These are phyloP conservation scores for Chara braunii DNA, from an alignment of 139 green algal species.

Conservation along the genomic window DNA sequence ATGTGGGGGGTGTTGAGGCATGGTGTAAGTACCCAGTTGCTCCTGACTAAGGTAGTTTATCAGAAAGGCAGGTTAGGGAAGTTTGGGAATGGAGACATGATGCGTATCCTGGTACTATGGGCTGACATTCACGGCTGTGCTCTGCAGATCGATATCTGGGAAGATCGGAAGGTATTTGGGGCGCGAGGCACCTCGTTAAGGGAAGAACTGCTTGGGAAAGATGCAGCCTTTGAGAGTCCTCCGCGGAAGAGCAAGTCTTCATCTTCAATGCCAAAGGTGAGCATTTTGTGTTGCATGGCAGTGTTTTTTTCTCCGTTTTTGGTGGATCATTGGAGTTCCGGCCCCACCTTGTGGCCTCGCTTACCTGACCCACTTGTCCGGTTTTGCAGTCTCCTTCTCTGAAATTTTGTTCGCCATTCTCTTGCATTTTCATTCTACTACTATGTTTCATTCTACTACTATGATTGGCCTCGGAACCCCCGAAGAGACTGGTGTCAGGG, in stretches of 20 bases:
- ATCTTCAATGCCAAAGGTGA: background rate
- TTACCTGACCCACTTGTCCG: background rate
- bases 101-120: no score
- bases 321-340: background rate
- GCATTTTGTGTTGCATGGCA: background rate
- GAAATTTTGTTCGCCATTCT: background rate
- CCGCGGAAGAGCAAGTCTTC: background rate
- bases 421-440: no score
- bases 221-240: background rate
- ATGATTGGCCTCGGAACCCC: no score
- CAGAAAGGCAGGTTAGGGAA: no score
- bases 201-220: conserved; percentile 7
- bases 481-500: no score
- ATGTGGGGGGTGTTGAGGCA: no score
- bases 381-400: background rate
- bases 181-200: conserved; percentile 7
- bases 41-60: no score
- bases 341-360: background rate
- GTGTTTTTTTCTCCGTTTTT: background rate
- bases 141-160: conserved; percentile 38
- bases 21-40: no score
- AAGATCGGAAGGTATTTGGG: conserved; percentile 39
- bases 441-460: no score
- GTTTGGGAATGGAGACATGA: no score
- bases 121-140: no score